Base-by-base conservation (phyloP, 495 filamentous ascomycete species). In the Lasiosphaeria hispida region DNA sequence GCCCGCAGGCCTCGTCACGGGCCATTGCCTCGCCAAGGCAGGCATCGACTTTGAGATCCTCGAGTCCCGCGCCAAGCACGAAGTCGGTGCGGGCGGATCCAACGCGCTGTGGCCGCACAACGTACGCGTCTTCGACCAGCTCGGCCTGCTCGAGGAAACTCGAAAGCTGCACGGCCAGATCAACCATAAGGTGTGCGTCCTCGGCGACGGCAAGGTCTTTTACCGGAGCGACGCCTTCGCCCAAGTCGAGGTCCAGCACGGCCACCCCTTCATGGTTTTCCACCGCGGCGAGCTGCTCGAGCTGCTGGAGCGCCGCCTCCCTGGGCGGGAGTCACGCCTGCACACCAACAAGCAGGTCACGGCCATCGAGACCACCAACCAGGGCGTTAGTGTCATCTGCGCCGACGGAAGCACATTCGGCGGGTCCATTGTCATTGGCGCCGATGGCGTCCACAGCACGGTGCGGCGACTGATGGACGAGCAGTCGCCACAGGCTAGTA, bases 391-490 rank as follows among this genome's bases (percentile, higher is more conserved):
- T 14, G 71, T 73, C 14, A 44, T 56, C 53, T 76, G 72, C 57
- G 48, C 67, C 10, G 74, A 81, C 54, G 80, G 80, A 0, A 61
- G 61, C 35, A 45, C 63, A 0, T 72, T 70, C 53, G 43, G 63
- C 10, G 81, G 82, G 4, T 71, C 73, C 53, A 67, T 83, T 34
- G 72, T 85, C 18, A 65, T 85, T 14, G 82, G 80, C 3, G 76
- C 73, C 13, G 82, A 83, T 57, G 81, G 82, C 13, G 72, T 77
- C 34, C 71, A 79, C 59, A 78, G 74, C 42, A 66, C 68, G 6
- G 70, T 77, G 6, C 72, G 80, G 3, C 58, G 72, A 11, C 69
- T 70, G 51, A 73, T 83, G 60, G 36, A 23, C 36, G 38, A 53
- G 38, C 40, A 41, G 37, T 18, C 50, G 15, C 1, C 50, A n/a